Evolutionary conservation across 2,329 filamentous ascomycete species (phyloP), one percentile per base, ranked within the genome.

Genomic region (Rhynchosporium secalis): DNA sequence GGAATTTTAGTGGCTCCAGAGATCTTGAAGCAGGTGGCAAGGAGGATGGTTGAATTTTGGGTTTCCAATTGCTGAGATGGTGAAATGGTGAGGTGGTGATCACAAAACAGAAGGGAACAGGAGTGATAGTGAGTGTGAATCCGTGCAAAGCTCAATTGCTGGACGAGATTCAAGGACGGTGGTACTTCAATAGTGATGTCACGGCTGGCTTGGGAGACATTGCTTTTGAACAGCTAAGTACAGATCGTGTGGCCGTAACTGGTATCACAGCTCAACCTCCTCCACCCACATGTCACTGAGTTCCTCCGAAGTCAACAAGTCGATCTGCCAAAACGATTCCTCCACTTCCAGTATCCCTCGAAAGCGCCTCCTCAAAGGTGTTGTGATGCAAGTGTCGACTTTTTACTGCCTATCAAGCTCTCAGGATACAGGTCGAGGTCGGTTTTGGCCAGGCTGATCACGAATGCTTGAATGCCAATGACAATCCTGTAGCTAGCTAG

Each of bases 21-120:
- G 49, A 63, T 64, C 63, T 38, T 3, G 54, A 64, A 64, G 38
- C 54, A 5, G 13, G 36, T 48, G 47, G 46, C 60, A 59, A 56
- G 28, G 69, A 72, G 36, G 62, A 51, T 54, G 71, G 41, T 68
- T 76, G 38, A 72, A 74, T 43, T 80, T 79, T 76, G 78, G 77
- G 26, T 80, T 75, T 62, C 78, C 78, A 1, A 80, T 81, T 52
- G 78, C 78, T 4, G 78, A 80, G 63, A 78, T 80, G 54, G 75
- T 75, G 13, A 0, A 71, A 75, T 15, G 78, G 78, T 3, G 67
- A 73, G 80, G 4, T 76, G 6, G 70, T 79, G 20, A 79, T 80
- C 68, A 79, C 59, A 47, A 78, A 41, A 78, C 79, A 68, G 76
- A 80, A 61, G 70, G 74, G n/a, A 69, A 74, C 64, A 65, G 73